Conservation (phyloP, 2,329 filamentous ascomycete species). For the Venturia nashicola region DNA sequence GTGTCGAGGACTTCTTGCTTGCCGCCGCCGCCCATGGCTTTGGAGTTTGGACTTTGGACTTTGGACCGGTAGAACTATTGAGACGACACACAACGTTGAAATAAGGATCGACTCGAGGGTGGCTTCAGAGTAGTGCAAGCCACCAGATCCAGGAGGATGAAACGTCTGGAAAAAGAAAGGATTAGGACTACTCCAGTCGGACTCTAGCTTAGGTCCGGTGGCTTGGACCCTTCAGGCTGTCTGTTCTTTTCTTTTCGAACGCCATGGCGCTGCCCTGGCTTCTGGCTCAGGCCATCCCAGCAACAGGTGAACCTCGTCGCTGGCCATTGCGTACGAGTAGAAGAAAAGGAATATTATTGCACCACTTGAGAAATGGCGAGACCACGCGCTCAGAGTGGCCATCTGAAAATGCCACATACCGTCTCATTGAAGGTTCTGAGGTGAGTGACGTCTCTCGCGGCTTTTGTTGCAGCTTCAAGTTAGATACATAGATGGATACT, state of each 20-base stretch:
- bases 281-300: background rate
- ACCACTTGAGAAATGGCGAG: background rate
- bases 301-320: background rate
- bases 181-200: no score
- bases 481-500: background rate
- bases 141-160: background rate
- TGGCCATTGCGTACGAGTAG: background rate
- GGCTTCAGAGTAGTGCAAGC: background rate
- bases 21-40: background rate
- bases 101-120: background rate
- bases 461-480: no score
- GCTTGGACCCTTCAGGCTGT: background rate
- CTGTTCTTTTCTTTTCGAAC: background rate
- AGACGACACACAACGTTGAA: background rate
- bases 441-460: background rate
- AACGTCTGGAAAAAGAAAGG: background rate
- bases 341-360: background rate
- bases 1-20: background rate
- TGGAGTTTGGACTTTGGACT: no score
- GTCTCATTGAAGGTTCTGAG: conserved; percentile 75
- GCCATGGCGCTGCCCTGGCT: background rate
- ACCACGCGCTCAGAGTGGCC: conserved; percentile 24
- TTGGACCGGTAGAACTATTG: no score
- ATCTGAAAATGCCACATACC: conserved; percentile 51
- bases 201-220: no score